Base-by-base conservation (phyloP, 768 basidiomycete species). In the Obba rivulosa region DNA sequence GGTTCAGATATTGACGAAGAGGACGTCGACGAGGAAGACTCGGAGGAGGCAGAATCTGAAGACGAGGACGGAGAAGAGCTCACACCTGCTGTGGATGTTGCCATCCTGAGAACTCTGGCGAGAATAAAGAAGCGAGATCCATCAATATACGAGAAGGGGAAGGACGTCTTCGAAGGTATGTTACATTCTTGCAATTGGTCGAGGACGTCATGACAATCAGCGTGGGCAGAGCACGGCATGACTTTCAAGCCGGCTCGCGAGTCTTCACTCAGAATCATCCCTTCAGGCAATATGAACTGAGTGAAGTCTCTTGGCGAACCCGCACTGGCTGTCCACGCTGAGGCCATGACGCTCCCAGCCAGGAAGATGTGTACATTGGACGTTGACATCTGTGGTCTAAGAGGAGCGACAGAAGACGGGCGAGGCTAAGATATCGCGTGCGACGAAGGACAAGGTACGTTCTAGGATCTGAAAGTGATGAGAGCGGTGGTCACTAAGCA, bases 21-120 rank as follows among this genome's bases (percentile, higher is more conserved):
- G 17, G 80, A 76, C 2, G 73, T 72, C 3, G 70, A 66, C n/a
- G 73, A 75, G 8, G 66, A 69, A 7, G 85, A 87, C 59, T 87
- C 84, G 0, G 87, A 91, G 61, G 77, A 78, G 23, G 84, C 80
- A 37, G 89, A 92, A 58, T 81, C 81, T 2, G 94, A 98, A 62
- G 94, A 98, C 62, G 89, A 93, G 60, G 88, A 95, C 49, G 96
- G 93, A 13, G 91, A 92, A 57, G 90, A 97, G 63, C 78, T 98
- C 43, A 98, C 94, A 0, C 92, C 93, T 3, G 85, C 84, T 0
- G 80, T 97, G 43, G 95, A 97, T 59, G 96, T 83, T 38, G 96
- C 96, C 17, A 96, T 98, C 57, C 75, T 98, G 35, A 75, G 92
- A 41, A 98, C 92, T 1, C 73, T 99, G 8, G 89, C 85, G 0